phyloP scores from a whole-genome alignment of 2,329 filamentous ascomycete genomes.

The Fusarium beomiforme region DNA sequence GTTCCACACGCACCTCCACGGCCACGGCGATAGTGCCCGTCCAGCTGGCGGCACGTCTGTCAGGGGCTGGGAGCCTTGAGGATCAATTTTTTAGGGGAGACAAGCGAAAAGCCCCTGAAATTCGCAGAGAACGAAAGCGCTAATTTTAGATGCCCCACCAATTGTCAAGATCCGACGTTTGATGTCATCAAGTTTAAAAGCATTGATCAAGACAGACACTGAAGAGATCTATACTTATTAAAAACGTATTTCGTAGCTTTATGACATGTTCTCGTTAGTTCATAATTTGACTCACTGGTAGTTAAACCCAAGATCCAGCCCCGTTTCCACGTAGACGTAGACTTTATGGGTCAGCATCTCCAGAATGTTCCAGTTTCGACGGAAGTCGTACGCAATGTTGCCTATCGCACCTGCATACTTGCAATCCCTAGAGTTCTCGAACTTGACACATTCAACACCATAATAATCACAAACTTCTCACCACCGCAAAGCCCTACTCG shows the following conservation, averaged over 20 bases:
- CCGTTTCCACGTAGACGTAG: slow-evolving; percentile 17
- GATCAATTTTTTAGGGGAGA: slow-evolving; percentile 7
- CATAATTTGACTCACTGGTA: not conserved
- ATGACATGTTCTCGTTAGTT: not conserved
- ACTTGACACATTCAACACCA: not conserved
- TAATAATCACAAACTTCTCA: not conserved
- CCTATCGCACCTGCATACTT: slow-evolving; percentile 20
- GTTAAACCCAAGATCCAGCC: not conserved
- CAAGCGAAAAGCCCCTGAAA: slow-evolving; percentile 28
- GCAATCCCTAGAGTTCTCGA: not conserved
- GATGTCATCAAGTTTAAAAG: slow-evolving; percentile 26
- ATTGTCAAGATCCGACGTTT: slow-evolving; percentile 11
- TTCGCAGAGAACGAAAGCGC: slow-evolving; percentile 7
- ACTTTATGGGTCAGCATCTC: slow-evolving; percentile 22
- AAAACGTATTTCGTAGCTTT: not conserved
- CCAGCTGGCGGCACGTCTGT: slow-evolving; percentile 13
- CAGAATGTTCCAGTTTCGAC: slow-evolving; percentile 39
- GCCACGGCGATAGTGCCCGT: slow-evolving; percentile 19
- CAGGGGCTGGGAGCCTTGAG: slow-evolving; percentile 28
- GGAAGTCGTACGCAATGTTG: slow-evolving; percentile 40
- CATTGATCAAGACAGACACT: not conserved
- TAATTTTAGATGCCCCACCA: slow-evolving; percentile 40
- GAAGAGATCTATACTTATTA: not conserved
- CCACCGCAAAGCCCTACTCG: not conserved
- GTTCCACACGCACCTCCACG: slow-evolving; percentile 14